Percentiles rank a stretch among this genome's conserved stretches.
phyloP scores from a whole-genome alignment of 78 protist species.

The Reticulomyxa filosa region DNA sequence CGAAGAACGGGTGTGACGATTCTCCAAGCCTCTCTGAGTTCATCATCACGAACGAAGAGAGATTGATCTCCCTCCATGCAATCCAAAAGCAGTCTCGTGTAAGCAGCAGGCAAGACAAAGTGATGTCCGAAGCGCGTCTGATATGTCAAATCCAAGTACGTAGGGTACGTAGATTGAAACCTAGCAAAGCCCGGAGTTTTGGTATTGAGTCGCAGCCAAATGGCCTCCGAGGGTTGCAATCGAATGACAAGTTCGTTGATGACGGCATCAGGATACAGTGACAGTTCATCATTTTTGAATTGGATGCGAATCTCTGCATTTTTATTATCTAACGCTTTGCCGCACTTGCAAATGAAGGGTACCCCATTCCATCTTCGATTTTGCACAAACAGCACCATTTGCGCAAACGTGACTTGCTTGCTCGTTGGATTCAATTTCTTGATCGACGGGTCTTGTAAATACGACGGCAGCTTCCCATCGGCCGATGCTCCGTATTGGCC shows the following conservation, averaged over 20 bases:
- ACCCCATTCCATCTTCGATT: slow-evolving; percentile 11
- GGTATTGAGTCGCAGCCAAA: not conserved
- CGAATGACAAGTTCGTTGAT: slow-evolving; percentile 13
- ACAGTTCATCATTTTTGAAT: too few species aligned
- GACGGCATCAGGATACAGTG: too few species aligned
- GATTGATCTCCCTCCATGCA: slow-evolving; percentile 41
- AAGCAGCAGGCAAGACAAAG: slow-evolving; percentile 67
- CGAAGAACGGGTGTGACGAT: not conserved
- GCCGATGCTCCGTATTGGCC: too few species aligned
- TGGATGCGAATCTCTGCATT: not conserved
- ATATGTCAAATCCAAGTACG: not conserved
- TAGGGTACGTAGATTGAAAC: too few species aligned
- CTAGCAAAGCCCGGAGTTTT: too few species aligned
- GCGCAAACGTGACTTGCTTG: slow-evolving; percentile 6
- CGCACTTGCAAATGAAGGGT: slow-evolving; percentile 8
- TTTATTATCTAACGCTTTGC: not conserved
- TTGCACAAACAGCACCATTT: not conserved
- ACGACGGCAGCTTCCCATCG: too few species aligned
- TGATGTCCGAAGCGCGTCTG: not conserved
- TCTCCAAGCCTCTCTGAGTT: slow-evolving; percentile 21
- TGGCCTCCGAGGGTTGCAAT: slow-evolving; percentile 8
- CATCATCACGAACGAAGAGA: slow-evolving; percentile 70
- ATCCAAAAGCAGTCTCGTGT: slow-evolving; percentile 71
- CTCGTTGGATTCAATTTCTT: too few species aligned
- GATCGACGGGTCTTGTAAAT: too few species aligned